Conservation (phyloP, 768 basidiomycete species). For the Termitomyces sp. region DNA sequence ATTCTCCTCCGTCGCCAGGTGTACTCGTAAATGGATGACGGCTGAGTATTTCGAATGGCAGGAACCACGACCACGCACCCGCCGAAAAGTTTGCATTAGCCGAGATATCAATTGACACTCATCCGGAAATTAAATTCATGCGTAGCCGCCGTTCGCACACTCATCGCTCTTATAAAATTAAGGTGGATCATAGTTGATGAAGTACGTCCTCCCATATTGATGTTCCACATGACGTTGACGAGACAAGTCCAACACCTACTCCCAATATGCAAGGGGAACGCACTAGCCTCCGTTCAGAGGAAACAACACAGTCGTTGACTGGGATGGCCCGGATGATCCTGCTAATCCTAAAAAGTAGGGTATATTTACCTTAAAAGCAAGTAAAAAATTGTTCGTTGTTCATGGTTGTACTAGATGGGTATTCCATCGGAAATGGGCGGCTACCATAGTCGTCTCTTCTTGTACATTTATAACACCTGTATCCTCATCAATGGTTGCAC, state of each 20-base stretch:
- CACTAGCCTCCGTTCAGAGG: background rate
- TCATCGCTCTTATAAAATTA: too few relatives aligned
- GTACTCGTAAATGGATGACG: too few relatives aligned
- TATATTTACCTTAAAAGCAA: too few relatives aligned
- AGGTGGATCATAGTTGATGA: too few relatives aligned
- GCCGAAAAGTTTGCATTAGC: too few relatives aligned
- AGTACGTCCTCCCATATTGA: background rate
- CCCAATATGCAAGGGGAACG: background rate
- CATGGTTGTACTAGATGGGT: slow-evolving; percentile 40
- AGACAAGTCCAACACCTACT: too few relatives aligned
- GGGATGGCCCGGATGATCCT: slow-evolving; percentile 59
- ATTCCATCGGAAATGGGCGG: slow-evolving; percentile 55
- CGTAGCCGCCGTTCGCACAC: too few relatives aligned
- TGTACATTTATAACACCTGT: slow-evolving; percentile 69
- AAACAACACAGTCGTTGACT: slow-evolving; percentile 37
- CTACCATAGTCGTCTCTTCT: slow-evolving; percentile 53
- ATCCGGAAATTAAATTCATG: too few relatives aligned
- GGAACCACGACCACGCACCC: too few relatives aligned
- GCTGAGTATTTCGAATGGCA: too few relatives aligned
- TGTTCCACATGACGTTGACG: slow-evolving; percentile 5
- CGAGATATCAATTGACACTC: too few relatives aligned
- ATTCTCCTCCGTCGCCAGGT: too few relatives aligned
- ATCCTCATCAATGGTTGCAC: slow-evolving; percentile 72
- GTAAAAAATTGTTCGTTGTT: background rate
- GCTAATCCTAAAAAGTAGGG: slow-evolving; percentile 54